These are phyloP conservation scores for Sphagnurus paluster DNA, from an alignment of 1,284 basidiomycete species.

Conservation along the genomic window DNA sequence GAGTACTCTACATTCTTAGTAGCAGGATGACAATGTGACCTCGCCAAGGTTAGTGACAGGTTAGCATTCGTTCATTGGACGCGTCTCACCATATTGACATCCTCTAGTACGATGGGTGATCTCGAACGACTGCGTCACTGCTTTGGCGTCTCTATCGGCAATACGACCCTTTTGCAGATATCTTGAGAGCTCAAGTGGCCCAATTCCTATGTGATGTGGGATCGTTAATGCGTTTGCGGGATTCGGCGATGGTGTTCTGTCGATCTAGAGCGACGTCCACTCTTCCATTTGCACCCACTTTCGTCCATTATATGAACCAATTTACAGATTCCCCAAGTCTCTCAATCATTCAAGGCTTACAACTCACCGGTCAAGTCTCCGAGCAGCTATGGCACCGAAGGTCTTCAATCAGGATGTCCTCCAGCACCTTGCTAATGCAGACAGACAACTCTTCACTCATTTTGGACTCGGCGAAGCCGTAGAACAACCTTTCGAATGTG, in stretches of 20 bases:
- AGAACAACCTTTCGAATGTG: slow-evolving; percentile 43
- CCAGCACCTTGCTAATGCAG: slow-evolving; percentile 33
- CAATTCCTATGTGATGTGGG: slow-evolving; percentile 1
- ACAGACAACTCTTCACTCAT: slow-evolving; percentile 44
- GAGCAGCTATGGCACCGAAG: slow-evolving; percentile 10
- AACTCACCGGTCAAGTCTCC: slow-evolving; percentile 8
- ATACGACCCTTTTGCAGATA: background rate
- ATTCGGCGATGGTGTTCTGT: slow-evolving; percentile 9
- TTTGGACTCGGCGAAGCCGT: slow-evolving; percentile 44
- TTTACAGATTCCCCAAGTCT: background rate
- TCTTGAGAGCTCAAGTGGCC: background rate
- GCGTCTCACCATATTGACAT: slow-evolving; percentile 4
- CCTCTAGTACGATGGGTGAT: too few relatives aligned
- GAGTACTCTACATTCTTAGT: background rate
- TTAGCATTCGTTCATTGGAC: slow-evolving; percentile 2
- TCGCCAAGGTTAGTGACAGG: slow-evolving; percentile 1
- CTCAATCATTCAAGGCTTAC: slow-evolving; percentile 9
- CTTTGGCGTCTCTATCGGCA: background rate
- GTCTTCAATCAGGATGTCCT: slow-evolving; percentile 14
- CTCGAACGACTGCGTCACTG: slow-evolving; percentile 1
- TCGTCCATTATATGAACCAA: slow-evolving; percentile 9
- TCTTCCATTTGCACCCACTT: slow-evolving; percentile 10
- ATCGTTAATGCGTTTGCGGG: slow-evolving; percentile 1
- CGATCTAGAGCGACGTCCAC: slow-evolving; percentile 1
- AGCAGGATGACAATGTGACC: background rate